A percentile compares a stretch with the other conserved stretches of the same genome.
phyloP scores from a whole-genome alignment of 257 asterid species.

The Penstemon davidsonii region DNA sequence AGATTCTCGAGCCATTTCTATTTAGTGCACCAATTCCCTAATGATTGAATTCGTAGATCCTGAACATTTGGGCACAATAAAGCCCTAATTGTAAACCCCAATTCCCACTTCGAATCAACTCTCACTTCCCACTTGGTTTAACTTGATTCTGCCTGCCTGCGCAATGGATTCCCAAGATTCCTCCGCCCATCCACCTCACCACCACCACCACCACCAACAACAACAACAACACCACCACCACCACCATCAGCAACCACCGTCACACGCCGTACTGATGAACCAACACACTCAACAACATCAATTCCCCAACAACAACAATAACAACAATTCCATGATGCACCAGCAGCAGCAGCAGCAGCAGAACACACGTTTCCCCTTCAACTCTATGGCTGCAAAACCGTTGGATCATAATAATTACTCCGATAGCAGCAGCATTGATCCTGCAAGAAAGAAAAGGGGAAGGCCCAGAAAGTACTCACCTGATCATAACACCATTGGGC shows the following conservation, averaged over 20 bases:
- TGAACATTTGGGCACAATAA: too few relatives aligned
- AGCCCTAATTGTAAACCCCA: too few relatives aligned
- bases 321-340: slow-evolving; percentile 33
- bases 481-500: slow-evolving; percentile 62
- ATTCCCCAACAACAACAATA: slow-evolving; percentile 14
- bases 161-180: slow-evolving; percentile 57
- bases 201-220: slow-evolving; percentile 26
- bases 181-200: too few relatives aligned
- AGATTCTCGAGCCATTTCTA: too few relatives aligned
- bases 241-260: slow-evolving; percentile 41
- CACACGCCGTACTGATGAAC: slow-evolving; percentile 33
- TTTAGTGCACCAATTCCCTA: too few relatives aligned
- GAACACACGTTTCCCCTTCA: slow-evolving; percentile 58
- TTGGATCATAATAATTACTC: slow-evolving; percentile 46
- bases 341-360: slow-evolving; percentile 44
- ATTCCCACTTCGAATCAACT: too few relatives aligned
- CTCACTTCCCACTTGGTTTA: background rate
- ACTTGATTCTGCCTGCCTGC: slow-evolving; percentile 24
- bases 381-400: slow-evolving; percentile 41
- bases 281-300: slow-evolving; percentile 34
- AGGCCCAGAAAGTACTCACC: slow-evolving; percentile 87
- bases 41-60: too few relatives aligned
- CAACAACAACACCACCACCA: slow-evolving; percentile 31
- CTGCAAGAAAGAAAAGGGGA: slow-evolving; percentile 75
- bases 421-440: slow-evolving; percentile 56